Base-by-base conservation (phyloP, 2,329 filamentous ascomycete genomes). In the Amauroascus niger region DNA sequence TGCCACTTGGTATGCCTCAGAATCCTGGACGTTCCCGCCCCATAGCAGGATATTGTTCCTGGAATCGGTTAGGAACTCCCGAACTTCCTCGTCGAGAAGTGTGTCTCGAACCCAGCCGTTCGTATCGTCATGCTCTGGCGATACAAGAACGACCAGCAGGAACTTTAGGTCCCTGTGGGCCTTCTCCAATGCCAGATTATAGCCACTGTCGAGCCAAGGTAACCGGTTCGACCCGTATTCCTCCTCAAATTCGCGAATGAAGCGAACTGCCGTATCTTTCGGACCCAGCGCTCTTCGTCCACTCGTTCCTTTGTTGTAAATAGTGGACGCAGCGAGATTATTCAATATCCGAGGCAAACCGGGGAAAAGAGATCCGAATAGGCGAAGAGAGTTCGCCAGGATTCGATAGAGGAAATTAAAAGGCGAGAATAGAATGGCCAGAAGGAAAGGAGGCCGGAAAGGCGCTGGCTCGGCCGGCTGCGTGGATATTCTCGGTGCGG, bases 71-170 rank as follows among this genome's bases (percentile, higher is more conserved):
- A 97, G 69, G 63, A 88, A 95, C 5, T 77, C 73, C 9, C 83
- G 76, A 2, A 96, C 83, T 41, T 90, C 84, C 1, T 81, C 79
- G 1, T 84, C 79, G 6, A 96, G 78, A 0, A 98, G 77, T 0
- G 89, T 96, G 24, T 95, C 84, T 39, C 81, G 81, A 56, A 90
- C 81, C 71, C 95, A 98, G 0, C 79, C 76, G 20, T 82, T 78
- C 0, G 87, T 97, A 62, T 97, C 89, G 64, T 98, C 93, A 68
- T 98, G 91, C 69, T 97, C 93, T 0, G 90, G 88, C 0, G 90
- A 94, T 51, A 95, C 73, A 14, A 98, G 78, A 4, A 97, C 74
- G 14, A 96, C 84, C n/a, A 97, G 71, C 13, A 98, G 75, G 65
- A 94, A 95, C 66, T 94, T 94, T 53, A 96, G 78, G 33, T 97